Base-by-base conservation (phyloP, 2,329 filamentous ascomycete species). In the Teratosphaeria pseudoeucalypti region DNA sequence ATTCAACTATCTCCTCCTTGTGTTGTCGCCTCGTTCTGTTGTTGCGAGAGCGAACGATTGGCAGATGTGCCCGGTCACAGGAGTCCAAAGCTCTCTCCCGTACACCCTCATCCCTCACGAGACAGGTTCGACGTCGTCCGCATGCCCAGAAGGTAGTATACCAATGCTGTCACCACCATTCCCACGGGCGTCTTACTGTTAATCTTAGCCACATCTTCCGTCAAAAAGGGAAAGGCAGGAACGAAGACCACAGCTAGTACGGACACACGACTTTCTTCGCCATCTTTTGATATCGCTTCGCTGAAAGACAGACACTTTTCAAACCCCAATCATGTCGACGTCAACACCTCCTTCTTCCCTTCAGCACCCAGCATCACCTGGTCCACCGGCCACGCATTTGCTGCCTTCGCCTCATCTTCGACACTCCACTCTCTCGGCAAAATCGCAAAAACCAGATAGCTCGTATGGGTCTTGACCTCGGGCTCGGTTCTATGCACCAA, bases 401-500 rank as follows among this genome's bases (percentile, higher is more conserved):
- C 54, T 19, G 61, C 62, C 23, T 34, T 81, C 34, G 81, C 81
- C 75, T 99, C 94, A 65, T 96, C 90, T 61, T 88, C 88, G 39
- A 84, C 86, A 0, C 79, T 86, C 94, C 94, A 99, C 63, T 89
- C 86, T 52, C 85, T 81, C n/a, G 94, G 92, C 61, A 99, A 75
- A 2, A 94, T 78, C 0, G 94, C 94, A 76, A 99, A 99, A 4
- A 95, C 88, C 4, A 99, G 81, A 72, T 99, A 99, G n/a, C 89
- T 94, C 0, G 94, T 99, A 74, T 99, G 94, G 7, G 89, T 94
- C 80, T 96, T 96, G 61, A 97, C 77, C 69, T 99, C 94, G 0
- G 85, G 78, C 76, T 99, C 94, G 0, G 89, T 85, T 27, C 90
- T 83, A 68, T 95, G 90, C 34, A 90, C 81, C 49, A 97, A 70